Percentiles rank a stretch among this genome's conserved stretches.
These are phyloP conservation scores for Leucocoprinus gongylophorus DNA, from an alignment of 1,284 basidiomycete genomes.

Conservation along the genomic window DNA sequence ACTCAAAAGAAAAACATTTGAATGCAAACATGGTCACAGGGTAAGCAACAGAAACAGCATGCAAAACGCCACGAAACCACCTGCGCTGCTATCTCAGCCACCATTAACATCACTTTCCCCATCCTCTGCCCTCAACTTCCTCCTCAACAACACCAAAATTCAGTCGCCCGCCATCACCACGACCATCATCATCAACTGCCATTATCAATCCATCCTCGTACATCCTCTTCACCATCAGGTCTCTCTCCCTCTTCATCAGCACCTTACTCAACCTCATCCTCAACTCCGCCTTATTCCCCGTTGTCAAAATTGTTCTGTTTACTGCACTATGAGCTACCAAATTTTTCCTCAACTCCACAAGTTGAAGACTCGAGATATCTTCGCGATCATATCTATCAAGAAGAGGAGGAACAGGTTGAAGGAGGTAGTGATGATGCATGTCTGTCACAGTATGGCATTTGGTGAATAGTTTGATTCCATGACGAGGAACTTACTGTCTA, in stretches of 20 bases:
- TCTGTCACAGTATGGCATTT: conserved; percentile 24
- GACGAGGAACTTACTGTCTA: conserved; percentile 39
- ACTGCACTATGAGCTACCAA: conserved; percentile 42
- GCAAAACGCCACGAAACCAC: too few species aligned
- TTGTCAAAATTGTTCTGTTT: conserved; percentile 30
- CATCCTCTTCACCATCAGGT: conserved; percentile 46
- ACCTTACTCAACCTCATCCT: conserved; percentile 29
- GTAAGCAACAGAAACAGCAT: too few species aligned
- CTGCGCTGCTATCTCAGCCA: too few species aligned
- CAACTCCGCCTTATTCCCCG: conserved; percentile 38
- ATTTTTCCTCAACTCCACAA: conserved; percentile 45
- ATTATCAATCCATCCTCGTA: conserved; percentile 10
- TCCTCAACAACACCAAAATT: background rate
- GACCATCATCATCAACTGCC: too few species aligned
- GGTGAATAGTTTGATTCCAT: background rate
- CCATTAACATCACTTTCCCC: background rate
- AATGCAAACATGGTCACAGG: too few species aligned
- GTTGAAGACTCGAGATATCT: conserved; percentile 36
- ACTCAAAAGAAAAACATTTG: too few species aligned
- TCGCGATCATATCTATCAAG: conserved; percentile 35
- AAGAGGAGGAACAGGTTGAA: conserved; percentile 42
- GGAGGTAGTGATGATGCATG: conserved; percentile 40
- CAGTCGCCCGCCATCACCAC: background rate
- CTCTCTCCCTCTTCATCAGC: conserved; percentile 38
- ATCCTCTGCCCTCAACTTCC: background rate